phyloP scores from a whole-genome alignment of 257 asterid genomes.

The Rubia yunnanensis region DNA sequence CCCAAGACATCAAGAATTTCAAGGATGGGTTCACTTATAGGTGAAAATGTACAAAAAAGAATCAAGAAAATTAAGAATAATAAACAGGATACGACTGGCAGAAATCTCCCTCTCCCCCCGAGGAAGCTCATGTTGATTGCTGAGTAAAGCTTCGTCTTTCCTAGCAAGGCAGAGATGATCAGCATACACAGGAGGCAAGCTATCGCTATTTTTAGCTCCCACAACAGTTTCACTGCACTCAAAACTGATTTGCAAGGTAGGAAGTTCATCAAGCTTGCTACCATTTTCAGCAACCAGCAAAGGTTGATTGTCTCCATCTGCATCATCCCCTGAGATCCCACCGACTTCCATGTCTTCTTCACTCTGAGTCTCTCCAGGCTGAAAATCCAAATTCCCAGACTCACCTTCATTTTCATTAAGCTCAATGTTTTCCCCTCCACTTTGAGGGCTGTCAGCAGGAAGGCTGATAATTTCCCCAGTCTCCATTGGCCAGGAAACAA shows the following conservation, averaged over 20 bases:
- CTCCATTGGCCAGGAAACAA: constrained; percentile 36
- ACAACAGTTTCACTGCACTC: constrained; percentile 35
- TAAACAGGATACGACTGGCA: constrained; percentile 47
- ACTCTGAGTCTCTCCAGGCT: constrained; percentile 22
- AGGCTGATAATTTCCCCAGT: constrained; percentile 40
- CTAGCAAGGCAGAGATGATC: constrained; percentile 35
- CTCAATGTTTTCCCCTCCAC: constrained; percentile 30
- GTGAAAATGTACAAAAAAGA: not conserved
- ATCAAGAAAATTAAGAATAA: not conserved
- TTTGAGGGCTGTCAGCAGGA: constrained; percentile 35
- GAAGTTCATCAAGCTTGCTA: constrained; percentile 21
- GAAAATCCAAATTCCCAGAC: constrained; percentile 20
- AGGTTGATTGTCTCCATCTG: constrained; percentile 32
- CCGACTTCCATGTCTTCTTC: constrained; percentile 25
- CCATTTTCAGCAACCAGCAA: constrained; percentile 26
- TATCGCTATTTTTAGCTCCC: constrained; percentile 20
- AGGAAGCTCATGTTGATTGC: constrained; percentile 25
- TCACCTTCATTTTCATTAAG: constrained; percentile 22
- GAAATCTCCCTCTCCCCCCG: constrained; percentile 31
- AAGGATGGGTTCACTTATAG: not conserved
- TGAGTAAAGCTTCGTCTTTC: constrained; percentile 29
- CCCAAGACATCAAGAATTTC: constrained; percentile 2
- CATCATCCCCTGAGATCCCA: constrained; percentile 20
- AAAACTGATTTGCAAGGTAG: constrained; percentile 17
- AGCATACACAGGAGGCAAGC: constrained; percentile 18